Base-by-base conservation (phyloP, 768 basidiomycete species). In the Paxillus involutus region DNA sequence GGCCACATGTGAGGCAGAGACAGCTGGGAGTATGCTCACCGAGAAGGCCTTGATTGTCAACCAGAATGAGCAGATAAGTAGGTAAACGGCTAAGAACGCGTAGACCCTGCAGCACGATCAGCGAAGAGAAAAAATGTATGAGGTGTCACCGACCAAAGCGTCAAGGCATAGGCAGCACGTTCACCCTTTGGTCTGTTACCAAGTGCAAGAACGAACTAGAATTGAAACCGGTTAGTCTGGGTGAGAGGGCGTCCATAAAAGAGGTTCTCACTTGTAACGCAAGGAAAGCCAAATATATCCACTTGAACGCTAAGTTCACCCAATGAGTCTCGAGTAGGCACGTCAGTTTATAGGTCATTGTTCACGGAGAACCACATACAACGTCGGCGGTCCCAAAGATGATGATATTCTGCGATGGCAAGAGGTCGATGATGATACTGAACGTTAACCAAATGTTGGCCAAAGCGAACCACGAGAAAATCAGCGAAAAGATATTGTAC, bases 371-470 rank as follows among this genome's bases (percentile, higher is more conserved):
- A 75, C 26, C 21, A 47, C 91, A 53, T 64, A 95, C 93, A 17
- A 92, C 69, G 6, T 65, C 74, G 0, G 64, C 73, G 30, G 84
- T 94, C 41, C 91, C 92, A 58, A 97, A 97, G 49, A 94, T 73
- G 44, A 75, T 56, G 53, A 84, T 78, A 0, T 55, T 10, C 33
- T 71, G 63, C 68, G 76, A 48, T 53, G 89, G 89, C 13, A 94
- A 78, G 40, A 97, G 80, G 63, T 94, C 85, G 78, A 96, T 91
- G 70, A 96, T 92, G 72, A 96, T 95, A 56, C 86, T 86, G 79
- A 96, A 96, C n/a, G 91, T 95, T 53, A 97, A 75, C 91, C 92
- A 97, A 42, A 95, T 75, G 66, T 95, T 95, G 59, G 93, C 92
- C 54, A 94, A 71, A 3, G 92, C 86, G 73, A 97, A 96, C 92